phyloP scores from a whole-genome alignment of 2,329 filamentous ascomycete genomes.

The Parascedosporium putredinis region DNA sequence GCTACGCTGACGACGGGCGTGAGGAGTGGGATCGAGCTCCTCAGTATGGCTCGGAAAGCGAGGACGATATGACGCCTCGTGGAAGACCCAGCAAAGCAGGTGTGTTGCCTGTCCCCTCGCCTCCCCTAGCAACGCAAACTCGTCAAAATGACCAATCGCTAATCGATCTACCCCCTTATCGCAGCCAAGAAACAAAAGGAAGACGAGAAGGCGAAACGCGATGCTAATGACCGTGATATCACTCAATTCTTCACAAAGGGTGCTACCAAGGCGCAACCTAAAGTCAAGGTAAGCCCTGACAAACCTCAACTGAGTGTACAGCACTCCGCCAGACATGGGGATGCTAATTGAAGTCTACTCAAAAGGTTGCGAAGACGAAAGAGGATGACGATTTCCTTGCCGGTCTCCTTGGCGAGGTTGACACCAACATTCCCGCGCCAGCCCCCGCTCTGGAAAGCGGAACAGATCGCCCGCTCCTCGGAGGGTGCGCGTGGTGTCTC shows the following conservation, averaged over 20 bases:
- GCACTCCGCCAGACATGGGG: no score
- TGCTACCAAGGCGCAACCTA: slow-evolving; percentile 53
- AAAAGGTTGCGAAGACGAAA: slow-evolving; percentile 67
- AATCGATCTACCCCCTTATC: neutral
- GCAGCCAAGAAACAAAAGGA: slow-evolving; percentile 78
- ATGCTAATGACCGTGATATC: slow-evolving; percentile 84
- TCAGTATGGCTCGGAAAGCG: slow-evolving; percentile 64
- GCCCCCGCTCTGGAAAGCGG: slow-evolving; percentile 48
- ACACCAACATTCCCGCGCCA: slow-evolving; percentile 54
- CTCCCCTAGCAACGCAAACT: neutral
- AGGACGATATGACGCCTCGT: slow-evolving; percentile 45
- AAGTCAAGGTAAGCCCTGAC: slow-evolving; percentile 58
- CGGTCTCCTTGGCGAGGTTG: slow-evolving; percentile 76
- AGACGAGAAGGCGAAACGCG: slow-evolving; percentile 73
- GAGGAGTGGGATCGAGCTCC: slow-evolving; percentile 80
- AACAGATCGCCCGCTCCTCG: slow-evolving; percentile 67
- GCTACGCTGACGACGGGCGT: slow-evolving; percentile 91
- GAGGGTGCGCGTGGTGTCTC: slow-evolving; percentile 62
- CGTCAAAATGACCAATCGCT: neutral
- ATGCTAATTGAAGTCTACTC: slow-evolving; percentile 12
- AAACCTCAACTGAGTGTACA: no score
- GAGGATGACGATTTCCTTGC: slow-evolving; percentile 84
- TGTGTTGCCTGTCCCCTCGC: slow-evolving; percentile 18
- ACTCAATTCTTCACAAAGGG: slow-evolving; percentile 89
- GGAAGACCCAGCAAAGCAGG: slow-evolving; percentile 41